Percentiles rank a stretch among this genome's conserved stretches.
Evolutionary conservation across 2,329 filamentous ascomycete species (phyloP).

Genomic region (Rhynchosporium secalis): DNA sequence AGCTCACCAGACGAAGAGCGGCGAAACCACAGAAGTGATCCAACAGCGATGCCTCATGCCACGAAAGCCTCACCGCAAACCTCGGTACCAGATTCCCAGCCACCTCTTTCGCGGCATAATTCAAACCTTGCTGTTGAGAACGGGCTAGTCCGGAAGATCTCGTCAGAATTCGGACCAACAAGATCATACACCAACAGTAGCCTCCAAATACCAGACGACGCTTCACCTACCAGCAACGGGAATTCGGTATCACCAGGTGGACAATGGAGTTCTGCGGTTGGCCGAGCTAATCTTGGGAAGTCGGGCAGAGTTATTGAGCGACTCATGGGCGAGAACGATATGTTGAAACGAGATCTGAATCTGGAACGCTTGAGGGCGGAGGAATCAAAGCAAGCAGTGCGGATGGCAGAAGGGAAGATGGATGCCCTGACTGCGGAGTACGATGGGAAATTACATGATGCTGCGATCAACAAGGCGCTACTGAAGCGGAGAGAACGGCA

Average conservation of each 20-base stretch:
- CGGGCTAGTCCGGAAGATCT: constrained; percentile 34
- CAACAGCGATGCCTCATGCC: constrained; percentile 27
- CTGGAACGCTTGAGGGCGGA: constrained; percentile 66
- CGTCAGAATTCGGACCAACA: constrained; percentile 37
- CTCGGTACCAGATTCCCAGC: constrained; percentile 23
- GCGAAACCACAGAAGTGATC: constrained; percentile 27
- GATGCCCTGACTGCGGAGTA: constrained; percentile 68
- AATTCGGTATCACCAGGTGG: constrained; percentile 18
- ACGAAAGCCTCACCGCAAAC: constrained; percentile 25
- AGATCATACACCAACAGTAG: constrained; percentile 28
- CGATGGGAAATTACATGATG: constrained; percentile 67
- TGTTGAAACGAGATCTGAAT: constrained; percentile 70
- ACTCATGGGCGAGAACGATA: constrained; percentile 78
- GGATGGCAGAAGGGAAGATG: constrained; percentile 70
- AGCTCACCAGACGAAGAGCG: constrained; percentile 20
- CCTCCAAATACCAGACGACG: constrained; percentile 12
- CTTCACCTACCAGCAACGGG: constrained; percentile 10
- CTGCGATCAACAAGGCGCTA: constrained; percentile 69
- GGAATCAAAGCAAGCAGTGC: constrained; percentile 68
- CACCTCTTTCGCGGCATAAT: constrained; percentile 33
- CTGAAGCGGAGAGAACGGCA: constrained; percentile 73
- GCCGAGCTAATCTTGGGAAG: constrained; percentile 70
- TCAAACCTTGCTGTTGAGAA: constrained; percentile 24
- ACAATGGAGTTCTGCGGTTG: constrained; percentile 65
- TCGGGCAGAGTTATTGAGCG: constrained; percentile 78